Conservation (phyloP, 352 stramenopile genomes). For the Phytophthora sp. region DNA sequence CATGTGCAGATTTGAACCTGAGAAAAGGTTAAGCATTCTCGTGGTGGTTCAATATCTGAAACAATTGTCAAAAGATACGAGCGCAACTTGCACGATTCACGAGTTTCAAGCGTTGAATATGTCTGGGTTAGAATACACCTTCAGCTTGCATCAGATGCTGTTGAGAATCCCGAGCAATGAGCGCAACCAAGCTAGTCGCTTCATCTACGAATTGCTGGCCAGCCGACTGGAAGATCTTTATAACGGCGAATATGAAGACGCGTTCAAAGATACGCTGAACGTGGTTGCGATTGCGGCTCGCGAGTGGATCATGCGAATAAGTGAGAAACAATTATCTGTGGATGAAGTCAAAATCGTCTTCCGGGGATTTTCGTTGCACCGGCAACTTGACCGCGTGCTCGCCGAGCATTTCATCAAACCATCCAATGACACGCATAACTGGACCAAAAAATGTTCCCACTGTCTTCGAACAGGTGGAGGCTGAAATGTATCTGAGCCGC, state of each 20-base stretch:
- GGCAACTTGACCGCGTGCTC: constrained; percentile 7
- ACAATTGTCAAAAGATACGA: not conserved
- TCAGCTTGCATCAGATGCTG: no score
- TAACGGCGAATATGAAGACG: not conserved
- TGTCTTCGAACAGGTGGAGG: not conserved
- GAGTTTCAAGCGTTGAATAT: no score
- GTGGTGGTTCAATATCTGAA: constrained; percentile 6
- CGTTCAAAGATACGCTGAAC: not conserved
- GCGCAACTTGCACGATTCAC: not conserved
- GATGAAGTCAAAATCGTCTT: not conserved
- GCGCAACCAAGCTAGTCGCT: not conserved
- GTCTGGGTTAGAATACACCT: no score
- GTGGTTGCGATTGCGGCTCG: not conserved
- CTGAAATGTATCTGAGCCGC: no score
- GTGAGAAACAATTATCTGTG: not conserved
- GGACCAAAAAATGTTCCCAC: not conserved
- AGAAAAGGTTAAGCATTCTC: not conserved
- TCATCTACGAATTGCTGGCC: not conserved
- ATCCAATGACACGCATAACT: not conserved
- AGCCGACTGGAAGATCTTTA: constrained; percentile 1
- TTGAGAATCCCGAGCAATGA: not conserved
- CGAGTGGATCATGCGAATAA: not conserved
- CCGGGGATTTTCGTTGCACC: constrained; percentile 1
- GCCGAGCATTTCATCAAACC: not conserved
- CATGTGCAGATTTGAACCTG: constrained; percentile 2